phyloP scores from a whole-genome alignment of 75 land plant species.

The Pinus taeda region DNA sequence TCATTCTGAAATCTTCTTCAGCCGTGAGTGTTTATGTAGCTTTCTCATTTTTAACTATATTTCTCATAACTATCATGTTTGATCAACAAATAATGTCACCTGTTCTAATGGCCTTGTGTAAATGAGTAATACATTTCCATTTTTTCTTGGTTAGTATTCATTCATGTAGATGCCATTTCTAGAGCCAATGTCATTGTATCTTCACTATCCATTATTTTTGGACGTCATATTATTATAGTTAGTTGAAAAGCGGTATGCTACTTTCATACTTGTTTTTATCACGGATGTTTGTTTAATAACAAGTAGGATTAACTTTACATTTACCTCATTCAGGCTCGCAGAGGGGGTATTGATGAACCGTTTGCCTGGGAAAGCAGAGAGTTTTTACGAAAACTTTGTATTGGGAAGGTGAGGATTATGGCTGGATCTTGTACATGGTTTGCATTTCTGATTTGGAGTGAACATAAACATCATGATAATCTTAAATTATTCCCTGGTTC shows the following conservation, averaged over 20 bases:
- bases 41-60: neutral
- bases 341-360: slow-evolving; percentile 91
- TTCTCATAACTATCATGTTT: neutral
- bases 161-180: neutral
- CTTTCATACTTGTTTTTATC: too few species aligned
- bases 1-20: neutral
- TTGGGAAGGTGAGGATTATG: slow-evolving; percentile 75
- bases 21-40: neutral
- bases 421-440: neutral
- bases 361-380: slow-evolving; percentile 99
- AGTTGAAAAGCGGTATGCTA: too few species aligned
- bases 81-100: neutral
- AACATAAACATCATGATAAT: neutral
- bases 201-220: neutral
- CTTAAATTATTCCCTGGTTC: neutral
- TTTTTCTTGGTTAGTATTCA: neutral
- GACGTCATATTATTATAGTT: neutral
- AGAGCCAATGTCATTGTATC: neutral
- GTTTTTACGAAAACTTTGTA: slow-evolving; percentile 83
- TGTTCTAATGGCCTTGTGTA: too few species aligned
- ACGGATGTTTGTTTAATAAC: too few species aligned
- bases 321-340: slow-evolving; percentile 65
- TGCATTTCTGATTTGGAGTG: neutral
- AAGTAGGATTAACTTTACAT: neutral
- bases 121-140: neutral